These are phyloP conservation scores for Penicillium fimorum DNA, from an alignment of 495 filamentous ascomycete species.

Conservation along the genomic window DNA sequence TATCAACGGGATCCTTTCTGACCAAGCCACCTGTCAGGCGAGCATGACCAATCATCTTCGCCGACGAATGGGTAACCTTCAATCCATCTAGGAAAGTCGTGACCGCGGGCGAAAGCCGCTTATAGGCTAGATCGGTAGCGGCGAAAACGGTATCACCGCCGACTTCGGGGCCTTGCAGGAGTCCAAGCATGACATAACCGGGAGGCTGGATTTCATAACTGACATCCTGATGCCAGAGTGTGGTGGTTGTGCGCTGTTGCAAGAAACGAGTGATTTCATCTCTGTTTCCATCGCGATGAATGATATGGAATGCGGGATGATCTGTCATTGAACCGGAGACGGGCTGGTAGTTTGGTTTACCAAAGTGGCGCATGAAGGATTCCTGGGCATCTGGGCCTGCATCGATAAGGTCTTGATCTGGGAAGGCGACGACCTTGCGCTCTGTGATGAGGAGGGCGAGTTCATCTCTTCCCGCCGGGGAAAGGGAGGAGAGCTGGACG, in stretches of 20 bases:
- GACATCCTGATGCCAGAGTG: conserved; percentile 61
- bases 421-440: conserved; percentile 77
- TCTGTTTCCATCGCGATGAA: conserved; percentile 57
- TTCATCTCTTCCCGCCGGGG: conserved; percentile 71
- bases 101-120: conserved; percentile 66
- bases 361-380: conserved; percentile 56
- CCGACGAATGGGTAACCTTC: conserved; percentile 69
- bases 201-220: conserved; percentile 60
- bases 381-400: conserved; percentile 63
- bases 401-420: conserved; percentile 67
- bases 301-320: conserved; percentile 59
- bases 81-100: conserved; percentile 72
- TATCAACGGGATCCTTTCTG: conserved; percentile 66
- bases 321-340: conserved; percentile 52
- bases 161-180: conserved; percentile 55
- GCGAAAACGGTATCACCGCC: conserved; percentile 80
- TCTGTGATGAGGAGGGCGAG: conserved; percentile 72
- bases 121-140: conserved; percentile 73
- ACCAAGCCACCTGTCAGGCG: conserved; percentile 60
- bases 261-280: conserved; percentile 56
- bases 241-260: conserved; percentile 53
- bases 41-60: conserved; percentile 69
- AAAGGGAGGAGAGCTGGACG: conserved; percentile 67
- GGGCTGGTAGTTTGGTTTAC: conserved; percentile 60
- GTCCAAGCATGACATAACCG: conserved; percentile 56